Base-by-base conservation (phyloP, 345 rosid species). In the Angophora floribunda region DNA sequence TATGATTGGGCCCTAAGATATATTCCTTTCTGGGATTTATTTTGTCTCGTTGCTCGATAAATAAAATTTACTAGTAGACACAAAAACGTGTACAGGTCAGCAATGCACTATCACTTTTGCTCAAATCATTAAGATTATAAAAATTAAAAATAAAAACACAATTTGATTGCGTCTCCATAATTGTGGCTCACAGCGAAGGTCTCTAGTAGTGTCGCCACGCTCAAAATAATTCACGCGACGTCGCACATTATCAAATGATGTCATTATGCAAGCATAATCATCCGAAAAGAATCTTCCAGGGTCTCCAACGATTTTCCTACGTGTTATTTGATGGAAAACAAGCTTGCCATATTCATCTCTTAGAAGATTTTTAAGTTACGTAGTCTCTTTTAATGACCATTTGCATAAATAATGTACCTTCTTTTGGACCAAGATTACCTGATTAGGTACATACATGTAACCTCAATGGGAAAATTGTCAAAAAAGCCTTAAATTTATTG, bases 51-150 rank as follows among this genome's bases (percentile, higher is more conserved):
- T 90, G 89, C 87, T 85, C 32, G 67, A 41, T 75, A 75, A 75
- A 41, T 63, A 53, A 52, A 86, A 14, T 41, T 75, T 59, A 86
- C 70, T 49, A 28, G 86, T 59, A 82, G 87, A 89, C 89, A 89
- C 26, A 86, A 89, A 89, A 87, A 86, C 87, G 90, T 79, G 91
- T 89, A 91, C 92, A 88, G 88, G 57, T 89, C 89, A 92, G 89
- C 90, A 90, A 89, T 82, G 67, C 32, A 86, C 61, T 51, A 47
- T 88, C 80, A 80, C 84, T 36, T 75, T 75, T 75, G 84, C 15
- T 75, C 47, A 24, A 75, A 75, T 75, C 22, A 41, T 75, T 41
- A 36, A 5, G 21, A 19, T 75, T 44, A 41, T 47, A 3, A 30
- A 9, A 51, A 26, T 26, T 19, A 16, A 17, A 51, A 47, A 63